Percentiles rank a stretch among this genome's conserved stretches.
These are phyloP conservation scores for Xylaria sp. DNA, from an alignment of 2,329 filamentous ascomycete species.

Conservation along the genomic window DNA sequence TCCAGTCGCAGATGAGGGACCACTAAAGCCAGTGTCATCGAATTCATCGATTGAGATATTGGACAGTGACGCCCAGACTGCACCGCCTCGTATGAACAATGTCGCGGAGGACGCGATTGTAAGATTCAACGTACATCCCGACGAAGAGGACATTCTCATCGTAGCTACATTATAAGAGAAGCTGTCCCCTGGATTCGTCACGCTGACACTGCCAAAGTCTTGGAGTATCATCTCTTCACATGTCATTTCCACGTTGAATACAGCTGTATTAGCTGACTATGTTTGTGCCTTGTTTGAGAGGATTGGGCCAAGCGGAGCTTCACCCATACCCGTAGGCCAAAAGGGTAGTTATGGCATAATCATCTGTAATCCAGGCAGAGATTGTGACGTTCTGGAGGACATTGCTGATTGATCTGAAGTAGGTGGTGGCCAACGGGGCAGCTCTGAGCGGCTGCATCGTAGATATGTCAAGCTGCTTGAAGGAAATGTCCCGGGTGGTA, in stretches of 20 bases:
- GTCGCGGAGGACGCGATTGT: too few relatives aligned
- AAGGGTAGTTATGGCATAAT: constrained; percentile 17
- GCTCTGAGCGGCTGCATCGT: constrained; percentile 8
- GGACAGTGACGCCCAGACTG: too few relatives aligned
- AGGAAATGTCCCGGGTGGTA: constrained; percentile 8
- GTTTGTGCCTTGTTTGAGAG: constrained; percentile 12
- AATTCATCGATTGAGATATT: too few relatives aligned
- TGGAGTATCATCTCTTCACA: constrained; percentile 9
- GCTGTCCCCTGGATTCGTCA: too few relatives aligned
- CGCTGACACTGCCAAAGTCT: neutral
- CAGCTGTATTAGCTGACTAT: constrained; percentile 18
- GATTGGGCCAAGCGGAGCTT: constrained; percentile 12
- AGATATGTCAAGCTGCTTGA: constrained; percentile 10
- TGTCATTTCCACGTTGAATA: constrained; percentile 13
- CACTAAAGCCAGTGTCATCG: too few relatives aligned
- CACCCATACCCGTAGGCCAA: constrained; percentile 11
- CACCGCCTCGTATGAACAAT: too few relatives aligned
- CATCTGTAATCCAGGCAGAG: constrained; percentile 18
- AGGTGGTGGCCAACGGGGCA: constrained; percentile 13
- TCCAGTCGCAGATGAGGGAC: too few relatives aligned
- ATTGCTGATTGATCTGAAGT: constrained; percentile 20
- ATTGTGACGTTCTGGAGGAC: constrained; percentile 21
- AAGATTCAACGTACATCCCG: too few relatives aligned
- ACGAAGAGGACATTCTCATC: too few relatives aligned
- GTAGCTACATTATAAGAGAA: too few relatives aligned